Evolutionary conservation across 768 basidiomycete species (phyloP).

Genomic region (Suillus fuscotomentosus): DNA sequence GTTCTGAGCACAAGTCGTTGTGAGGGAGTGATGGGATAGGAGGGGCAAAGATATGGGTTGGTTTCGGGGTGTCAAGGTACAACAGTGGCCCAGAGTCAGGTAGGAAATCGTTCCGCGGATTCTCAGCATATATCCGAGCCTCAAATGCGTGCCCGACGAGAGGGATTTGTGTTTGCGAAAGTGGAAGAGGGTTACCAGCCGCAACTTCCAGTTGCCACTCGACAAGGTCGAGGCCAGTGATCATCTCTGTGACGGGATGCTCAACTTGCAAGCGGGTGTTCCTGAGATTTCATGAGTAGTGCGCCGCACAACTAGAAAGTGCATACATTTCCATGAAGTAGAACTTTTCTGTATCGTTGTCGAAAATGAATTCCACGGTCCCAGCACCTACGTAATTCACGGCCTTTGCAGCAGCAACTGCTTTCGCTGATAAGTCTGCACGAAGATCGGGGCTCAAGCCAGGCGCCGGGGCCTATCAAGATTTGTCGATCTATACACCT

Average conservation of each 20-base stretch:
- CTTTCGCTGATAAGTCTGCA: slow-evolving; percentile 79
- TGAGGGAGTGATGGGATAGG: slow-evolving; percentile 15
- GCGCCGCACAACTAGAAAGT: background rate
- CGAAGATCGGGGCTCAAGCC: slow-evolving; percentile 78
- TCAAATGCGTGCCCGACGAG: slow-evolving; percentile 93
- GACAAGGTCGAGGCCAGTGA: slow-evolving; percentile 91
- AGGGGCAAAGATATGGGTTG: slow-evolving; percentile 69
- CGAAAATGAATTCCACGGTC: slow-evolving; percentile 96
- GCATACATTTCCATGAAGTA: slow-evolving; percentile 95
- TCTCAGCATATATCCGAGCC: slow-evolving; percentile 94
- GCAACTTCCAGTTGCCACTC: slow-evolving; percentile 96
- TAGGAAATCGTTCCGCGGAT: slow-evolving; percentile 89
- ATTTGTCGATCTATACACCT: background rate
- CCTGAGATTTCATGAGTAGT: slow-evolving; percentile 37
- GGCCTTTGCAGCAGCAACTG: slow-evolving; percentile 89
- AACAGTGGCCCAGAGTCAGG: slow-evolving; percentile 85
- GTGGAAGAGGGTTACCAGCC: slow-evolving; percentile 81
- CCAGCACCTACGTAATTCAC: slow-evolving; percentile 91
- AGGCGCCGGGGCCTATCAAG: slow-evolving; percentile 79
- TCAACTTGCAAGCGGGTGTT: slow-evolving; percentile 86
- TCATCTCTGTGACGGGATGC: slow-evolving; percentile 94
- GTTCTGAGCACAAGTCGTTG: background rate
- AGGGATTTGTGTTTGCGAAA: slow-evolving; percentile 74
- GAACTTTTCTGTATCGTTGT: slow-evolving; percentile 83
- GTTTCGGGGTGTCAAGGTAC: slow-evolving; percentile 76